Base-by-base conservation (phyloP, 257 asterid genomes). In the Fraxinus excelsior region DNA sequence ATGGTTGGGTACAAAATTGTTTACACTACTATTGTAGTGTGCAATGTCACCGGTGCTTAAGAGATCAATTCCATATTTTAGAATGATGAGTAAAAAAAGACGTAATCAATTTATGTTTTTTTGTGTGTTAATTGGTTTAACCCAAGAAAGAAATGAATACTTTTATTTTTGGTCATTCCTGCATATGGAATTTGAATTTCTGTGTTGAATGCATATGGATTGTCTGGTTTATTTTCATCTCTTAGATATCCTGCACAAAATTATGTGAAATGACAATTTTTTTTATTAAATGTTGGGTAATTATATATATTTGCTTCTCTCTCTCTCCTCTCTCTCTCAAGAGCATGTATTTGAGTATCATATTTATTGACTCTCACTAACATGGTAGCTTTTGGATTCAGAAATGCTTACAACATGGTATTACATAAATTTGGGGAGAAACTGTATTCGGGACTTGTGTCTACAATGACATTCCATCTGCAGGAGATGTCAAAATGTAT, bases 321-420 rank as follows among this genome's bases (percentile, higher is more conserved):
- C 64, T 53, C 64, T 51, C 25, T 19, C 64, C 7, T 3, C 6
- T 56, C 7, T 51, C 65, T n/a, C 65, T 0, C 3, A 16, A 5
- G 64, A 53, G 3, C 13, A n/a, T 56, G 32, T 23, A 44, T 35
- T 21, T 64, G 26, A 25, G 70, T 70, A 56, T 56, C 67, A 56
- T 56, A 56, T 5, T 56, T 56, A 8, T 21, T 19, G 65, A 56
- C 65, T 56, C 65, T 56, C 11, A 74, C 77, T 84, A 80, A 86
- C 74, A 66, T 73, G 73, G 66, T 53, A 34, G 62, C 80, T 84
- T 73, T 31, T 67, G 79, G 70, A 70, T 76, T 35, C 91, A 93
- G 98, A 83, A 91, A 89, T 90, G 97, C 97, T 46, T 91, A 91
- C 86, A 90, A 91, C 76, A 93, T 93, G 98, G 96, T 93, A 34